Evolutionary conservation across 192 early-diverging fungal genomes (phyloP).

Genomic region (Mycoemilia scoparia): DNA sequence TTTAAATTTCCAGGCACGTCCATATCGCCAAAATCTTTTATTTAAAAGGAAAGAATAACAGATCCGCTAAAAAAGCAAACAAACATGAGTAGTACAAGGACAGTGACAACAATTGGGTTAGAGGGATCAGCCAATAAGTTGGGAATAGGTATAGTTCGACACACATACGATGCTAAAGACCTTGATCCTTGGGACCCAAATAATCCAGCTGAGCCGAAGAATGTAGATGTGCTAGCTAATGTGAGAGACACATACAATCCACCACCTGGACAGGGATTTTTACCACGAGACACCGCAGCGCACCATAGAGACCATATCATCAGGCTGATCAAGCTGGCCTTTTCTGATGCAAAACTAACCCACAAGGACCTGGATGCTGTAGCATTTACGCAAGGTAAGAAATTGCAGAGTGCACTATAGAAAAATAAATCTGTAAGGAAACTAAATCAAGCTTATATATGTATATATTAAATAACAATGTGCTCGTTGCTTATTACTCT

Average conservation of each 20-base stretch:
- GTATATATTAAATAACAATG: background rate
- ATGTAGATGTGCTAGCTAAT: conserved; percentile 66
- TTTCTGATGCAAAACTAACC: conserved; percentile 55
- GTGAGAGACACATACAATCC: conserved; percentile 87
- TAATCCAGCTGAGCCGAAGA: conserved; percentile 14
- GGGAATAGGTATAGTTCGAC: conserved; percentile 83
- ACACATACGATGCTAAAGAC: conserved; percentile 25
- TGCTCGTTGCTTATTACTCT: too few species aligned
- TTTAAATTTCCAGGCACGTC: too few species aligned
- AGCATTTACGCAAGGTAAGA: conserved; percentile 96
- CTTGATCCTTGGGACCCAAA: background rate
- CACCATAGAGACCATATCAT: conserved; percentile 76
- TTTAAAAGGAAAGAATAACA: too few species aligned
- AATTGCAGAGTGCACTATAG: conserved; percentile 16
- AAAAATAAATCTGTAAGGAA: background rate
- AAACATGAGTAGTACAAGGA: conserved; percentile 4
- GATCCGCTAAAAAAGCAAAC: background rate
- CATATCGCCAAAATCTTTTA: too few species aligned
- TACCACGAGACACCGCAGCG: conserved; percentile 80
- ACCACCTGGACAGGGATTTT: conserved; percentile 88
- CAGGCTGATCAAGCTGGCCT: conserved; percentile 50
- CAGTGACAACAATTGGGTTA: conserved; percentile 53
- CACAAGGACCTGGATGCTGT: conserved; percentile 71
- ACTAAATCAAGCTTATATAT: too few species aligned
- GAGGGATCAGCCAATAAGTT: conserved; percentile 96